phyloP scores from a whole-genome alignment of 1,139 yeast species.

The Arxiozyma bovina region DNA sequence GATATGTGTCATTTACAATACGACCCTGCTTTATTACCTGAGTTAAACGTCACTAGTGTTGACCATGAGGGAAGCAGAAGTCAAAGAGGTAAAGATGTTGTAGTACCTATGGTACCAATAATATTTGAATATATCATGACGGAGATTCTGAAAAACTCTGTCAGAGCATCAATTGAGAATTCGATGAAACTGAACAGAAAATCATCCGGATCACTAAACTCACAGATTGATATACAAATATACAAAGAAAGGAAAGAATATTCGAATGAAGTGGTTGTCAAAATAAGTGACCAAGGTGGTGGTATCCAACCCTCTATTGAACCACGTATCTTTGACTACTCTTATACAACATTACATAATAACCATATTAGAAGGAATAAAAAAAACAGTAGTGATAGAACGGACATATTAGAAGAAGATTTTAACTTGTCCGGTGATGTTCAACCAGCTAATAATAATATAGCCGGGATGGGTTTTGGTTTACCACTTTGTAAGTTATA shows the following conservation, averaged over 20 bases:
- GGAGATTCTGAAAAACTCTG: slow-evolving; percentile 80
- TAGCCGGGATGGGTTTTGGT: slow-evolving; percentile 97
- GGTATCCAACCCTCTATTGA: slow-evolving; percentile 68
- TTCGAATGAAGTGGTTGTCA: slow-evolving; percentile 42
- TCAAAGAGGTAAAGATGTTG: slow-evolving; percentile 39
- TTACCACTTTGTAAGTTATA: slow-evolving; percentile 74
- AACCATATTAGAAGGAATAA: slow-evolving; percentile 22
- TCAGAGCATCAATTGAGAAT: slow-evolving; percentile 77
- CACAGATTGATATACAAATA: slow-evolving; percentile 50
- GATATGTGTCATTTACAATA: slow-evolving; percentile 77
- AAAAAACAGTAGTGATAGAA: slow-evolving; percentile 33
- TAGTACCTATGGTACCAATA: slow-evolving; percentile 72
- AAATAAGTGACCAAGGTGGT: slow-evolving; percentile 81
- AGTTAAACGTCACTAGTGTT: slow-evolving; percentile 21
- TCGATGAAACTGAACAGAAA: slow-evolving; percentile 30
- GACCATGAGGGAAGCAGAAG: neutral
- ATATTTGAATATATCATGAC: slow-evolving; percentile 81
- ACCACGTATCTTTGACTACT: slow-evolving; percentile 68
- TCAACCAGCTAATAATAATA: slow-evolving; percentile 41
- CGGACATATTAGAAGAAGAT: slow-evolving; percentile 59
- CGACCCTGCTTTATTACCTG: slow-evolving; percentile 46
- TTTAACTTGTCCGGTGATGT: neutral
- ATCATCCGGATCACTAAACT: slow-evolving; percentile 33
- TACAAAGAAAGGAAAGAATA: slow-evolving; percentile 25
- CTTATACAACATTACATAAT: slow-evolving; percentile 58